Base-by-base conservation (phyloP, 2,329 filamentous ascomycete species). In the Epichloe elymi region DNA sequence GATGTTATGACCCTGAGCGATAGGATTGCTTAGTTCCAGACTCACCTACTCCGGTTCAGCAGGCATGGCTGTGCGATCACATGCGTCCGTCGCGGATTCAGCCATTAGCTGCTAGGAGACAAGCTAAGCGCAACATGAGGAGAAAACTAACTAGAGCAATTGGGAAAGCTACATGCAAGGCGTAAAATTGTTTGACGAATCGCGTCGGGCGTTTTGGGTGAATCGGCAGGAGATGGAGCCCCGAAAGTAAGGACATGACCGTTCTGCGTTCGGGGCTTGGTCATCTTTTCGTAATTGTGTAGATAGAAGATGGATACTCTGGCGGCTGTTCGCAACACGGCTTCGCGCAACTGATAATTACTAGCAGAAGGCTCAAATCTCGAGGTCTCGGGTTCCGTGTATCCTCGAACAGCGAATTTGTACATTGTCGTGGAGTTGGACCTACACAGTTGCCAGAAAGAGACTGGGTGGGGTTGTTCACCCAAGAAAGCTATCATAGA, bases 1-100 rank as follows among this genome's bases (percentile, higher is more conserved):
- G 90, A 23, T 83, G 79, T 60, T 83, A 80, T 59, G 75, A 80
- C 49, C 74, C 77, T 38, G 73, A 77, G 56, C 66, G 69, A 53
- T 72, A 68, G 62, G 47, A 49, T 37, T 49, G 52, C 46, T 52
- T 36, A 36, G 50, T 26, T 39, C 46, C 20, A 42, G 52, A 54
- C 46, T 43, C 17, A 26, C 52, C 52, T 44, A 30, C 19, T 15
- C 17, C 43, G 20, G 38, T 37, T 23, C 47, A 36, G 12, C 30
- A 48, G 23, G 7, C 49, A 19, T 49, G 46, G 46, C 26, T 41
- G 4, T 26, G 43, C 20, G 23, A 52, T 5, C 38, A 20, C n/a
- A 52, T 52, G 50, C 49, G 37, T n/a, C 52, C 52, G 2, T 51
- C 49, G n/a, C 49, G 46, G 7, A 52, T 35, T 6, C 37, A 35